Evolutionary conservation across 192 early-diverging fungal genomes (phyloP).

Genomic region (Coemansia sp.): DNA sequence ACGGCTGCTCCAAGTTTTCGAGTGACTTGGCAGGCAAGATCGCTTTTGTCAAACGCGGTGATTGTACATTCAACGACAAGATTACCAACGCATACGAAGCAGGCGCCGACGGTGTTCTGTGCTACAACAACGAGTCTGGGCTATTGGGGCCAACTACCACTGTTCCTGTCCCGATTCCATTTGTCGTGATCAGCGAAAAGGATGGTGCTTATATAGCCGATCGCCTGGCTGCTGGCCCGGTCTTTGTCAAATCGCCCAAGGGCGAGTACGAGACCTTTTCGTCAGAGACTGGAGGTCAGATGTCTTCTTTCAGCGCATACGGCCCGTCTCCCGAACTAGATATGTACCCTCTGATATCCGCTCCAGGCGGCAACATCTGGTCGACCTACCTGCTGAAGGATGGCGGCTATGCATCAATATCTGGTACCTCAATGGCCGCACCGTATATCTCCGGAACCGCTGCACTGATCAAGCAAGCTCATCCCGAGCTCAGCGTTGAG

Average conservation of each 20-base stretch:
- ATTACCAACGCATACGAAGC: slow-evolving; percentile 44
- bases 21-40: slow-evolving; percentile 4
- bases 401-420: slow-evolving; percentile 48
- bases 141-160: slow-evolving; percentile 3
- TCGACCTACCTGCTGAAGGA: slow-evolving; percentile 57
- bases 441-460: slow-evolving; percentile 70
- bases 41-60: slow-evolving; percentile 44
- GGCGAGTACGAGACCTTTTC: slow-evolving; percentile 21
- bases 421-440: slow-evolving; percentile 82
- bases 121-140: slow-evolving; percentile 46
- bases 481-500: slow-evolving; percentile 25
- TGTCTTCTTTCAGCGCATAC: slow-evolving; percentile 63
- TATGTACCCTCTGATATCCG: slow-evolving; percentile 61
- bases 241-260: slow-evolving; percentile 24
- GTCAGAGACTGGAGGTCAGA: slow-evolving; percentile 45
- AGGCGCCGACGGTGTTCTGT: slow-evolving; percentile 54
- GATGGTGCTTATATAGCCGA: slow-evolving; percentile 39
- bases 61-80: slow-evolving; percentile 50
- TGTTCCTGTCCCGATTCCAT: slow-evolving; percentile 32
- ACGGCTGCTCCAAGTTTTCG: background rate
- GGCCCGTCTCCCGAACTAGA: slow-evolving; percentile 62
- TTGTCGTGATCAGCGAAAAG: slow-evolving; percentile 35
- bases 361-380: slow-evolving; percentile 68
- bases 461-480: slow-evolving; percentile 62
- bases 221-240: slow-evolving; percentile 5